Base-by-base conservation (phyloP, 768 basidiomycete genomes). In the Panus rudis region DNA sequence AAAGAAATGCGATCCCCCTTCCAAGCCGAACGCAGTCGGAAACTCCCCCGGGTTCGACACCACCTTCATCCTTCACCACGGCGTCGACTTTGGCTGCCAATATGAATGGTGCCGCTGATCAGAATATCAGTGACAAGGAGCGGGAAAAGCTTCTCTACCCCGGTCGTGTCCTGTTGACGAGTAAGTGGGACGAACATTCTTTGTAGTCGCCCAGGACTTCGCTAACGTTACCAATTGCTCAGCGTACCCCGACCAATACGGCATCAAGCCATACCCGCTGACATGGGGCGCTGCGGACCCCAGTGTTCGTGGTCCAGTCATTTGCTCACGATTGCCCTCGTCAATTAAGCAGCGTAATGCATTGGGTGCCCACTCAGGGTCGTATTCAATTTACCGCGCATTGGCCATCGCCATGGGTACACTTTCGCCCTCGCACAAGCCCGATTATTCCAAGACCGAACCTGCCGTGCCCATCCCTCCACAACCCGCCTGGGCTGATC, bases 371-470 rank as follows among this genome's bases (percentile, higher is more conserved):
- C 92, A 96, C 60, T 83, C 82, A 0, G 93, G 94, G 5, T 87
- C 84, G 1, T 97, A 97, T 64, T 91, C 87, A 12, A 92, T 96
- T 64, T 97, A 96, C 63, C 82, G 92, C 25, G 90, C 94, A 0
- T 73, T 98, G 11, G 79, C 87, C 8, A 92, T 96, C 58, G 94
- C 92, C 6, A 85, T 94, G 76, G 86, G 87, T 28, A 75, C 83
- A 3, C 78, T 91, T 43, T 69, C 78, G 22, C 87, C 86, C 0
- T 70, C 77, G 1, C 85, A 89, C 64, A 87, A 85, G 59, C 85
- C 90, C 7, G 82, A 90, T 56, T 93, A 84, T 63, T 68, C 73
- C 33, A 71, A 78, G 57, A 92, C 91, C 0, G 81, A 93, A 58
- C 93, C 93, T 0, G 87, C 92, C 0, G 78, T 96, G 24, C 61